Evolutionary conservation across 108 stramenopile species (phyloP).

Genomic region (Seminavis robusta): DNA sequence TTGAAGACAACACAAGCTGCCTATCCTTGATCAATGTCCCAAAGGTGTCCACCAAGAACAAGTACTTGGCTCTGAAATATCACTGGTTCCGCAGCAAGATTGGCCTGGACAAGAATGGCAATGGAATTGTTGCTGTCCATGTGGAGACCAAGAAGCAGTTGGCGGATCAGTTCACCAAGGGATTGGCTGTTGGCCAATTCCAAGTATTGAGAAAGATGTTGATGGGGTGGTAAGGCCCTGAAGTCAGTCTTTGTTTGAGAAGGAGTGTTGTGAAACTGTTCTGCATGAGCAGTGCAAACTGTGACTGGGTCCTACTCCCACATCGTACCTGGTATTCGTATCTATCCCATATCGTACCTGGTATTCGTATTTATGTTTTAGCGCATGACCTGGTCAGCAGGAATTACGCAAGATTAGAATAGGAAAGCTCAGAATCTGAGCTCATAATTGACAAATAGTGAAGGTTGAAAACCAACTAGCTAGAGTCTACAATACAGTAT

Average conservation of each 20-base stretch:
- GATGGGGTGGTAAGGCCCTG: background rate
- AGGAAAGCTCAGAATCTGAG: too few species aligned
- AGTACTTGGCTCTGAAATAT: conserved; percentile 32
- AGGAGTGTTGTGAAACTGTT: background rate
- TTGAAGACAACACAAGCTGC: conserved; percentile 37
- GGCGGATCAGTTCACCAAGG: conserved; percentile 7
- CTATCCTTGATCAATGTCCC: conserved; percentile 1
- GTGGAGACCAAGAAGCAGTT: conserved; percentile 4
- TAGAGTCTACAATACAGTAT: too few species aligned
- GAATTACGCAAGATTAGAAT: too few species aligned
- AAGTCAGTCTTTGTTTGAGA: background rate
- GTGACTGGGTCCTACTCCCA: background rate
- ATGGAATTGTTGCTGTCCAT: background rate
- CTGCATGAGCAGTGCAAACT: background rate
- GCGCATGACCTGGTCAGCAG: too few species aligned
- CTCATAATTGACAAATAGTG: too few species aligned
- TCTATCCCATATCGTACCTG: background rate
- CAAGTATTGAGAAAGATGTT: background rate
- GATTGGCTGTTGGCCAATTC: background rate
- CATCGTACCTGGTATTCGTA: background rate
- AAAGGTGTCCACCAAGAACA: conserved; percentile 11
- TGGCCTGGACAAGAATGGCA: background rate
- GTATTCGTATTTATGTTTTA: too few species aligned
- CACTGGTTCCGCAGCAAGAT: conserved; percentile 22
- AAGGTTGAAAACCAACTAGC: too few species aligned